Conservation (phyloP, 345 rosid genomes). For the Populus tremula region DNA sequence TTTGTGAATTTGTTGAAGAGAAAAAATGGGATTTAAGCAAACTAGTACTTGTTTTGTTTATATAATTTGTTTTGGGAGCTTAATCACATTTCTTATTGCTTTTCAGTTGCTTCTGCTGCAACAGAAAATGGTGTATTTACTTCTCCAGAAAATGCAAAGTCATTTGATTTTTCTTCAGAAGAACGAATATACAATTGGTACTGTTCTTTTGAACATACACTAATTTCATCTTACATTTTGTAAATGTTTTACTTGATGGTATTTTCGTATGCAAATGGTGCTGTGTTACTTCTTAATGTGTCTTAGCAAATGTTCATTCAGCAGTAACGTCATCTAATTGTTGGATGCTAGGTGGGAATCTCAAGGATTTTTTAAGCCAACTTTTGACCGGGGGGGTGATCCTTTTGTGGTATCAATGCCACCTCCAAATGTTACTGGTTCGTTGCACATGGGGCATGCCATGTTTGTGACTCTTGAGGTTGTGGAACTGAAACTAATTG, state of each 20-base stretch:
- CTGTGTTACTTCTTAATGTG: conserved; percentile 1
- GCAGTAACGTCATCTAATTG: conserved; percentile 10
- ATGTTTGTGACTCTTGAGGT: conserved; percentile 99
- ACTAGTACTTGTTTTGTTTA: neutral
- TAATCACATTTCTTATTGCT: neutral
- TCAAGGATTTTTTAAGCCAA: conserved; percentile 89
- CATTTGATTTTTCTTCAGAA: conserved; percentile 83
- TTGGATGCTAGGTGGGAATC: conserved; percentile 81
- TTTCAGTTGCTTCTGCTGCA: conserved; percentile 57
- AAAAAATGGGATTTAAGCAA: neutral
- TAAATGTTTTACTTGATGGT: neutral
- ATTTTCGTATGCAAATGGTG: neutral
- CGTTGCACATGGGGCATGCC: conserved; percentile 98
- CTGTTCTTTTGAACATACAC: neutral
- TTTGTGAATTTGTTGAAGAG: too few species aligned
- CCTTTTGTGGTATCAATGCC: conserved; percentile 97
- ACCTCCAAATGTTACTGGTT: conserved; percentile 97
- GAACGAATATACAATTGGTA: conserved; percentile 94
- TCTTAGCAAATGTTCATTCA: neutral
- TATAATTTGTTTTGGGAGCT: neutral
- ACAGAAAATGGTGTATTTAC: conserved; percentile 53
- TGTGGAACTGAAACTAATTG: conserved; percentile 21
- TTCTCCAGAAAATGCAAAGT: conserved; percentile 74
- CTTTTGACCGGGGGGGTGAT: conserved; percentile 54
- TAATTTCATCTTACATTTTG: neutral